A percentile compares a stretch with the other conserved stretches of the same genome.
These are phyloP conservation scores for Candida nemodendra DNA, from an alignment of 805 yeast genomes.

Conservation along the genomic window DNA sequence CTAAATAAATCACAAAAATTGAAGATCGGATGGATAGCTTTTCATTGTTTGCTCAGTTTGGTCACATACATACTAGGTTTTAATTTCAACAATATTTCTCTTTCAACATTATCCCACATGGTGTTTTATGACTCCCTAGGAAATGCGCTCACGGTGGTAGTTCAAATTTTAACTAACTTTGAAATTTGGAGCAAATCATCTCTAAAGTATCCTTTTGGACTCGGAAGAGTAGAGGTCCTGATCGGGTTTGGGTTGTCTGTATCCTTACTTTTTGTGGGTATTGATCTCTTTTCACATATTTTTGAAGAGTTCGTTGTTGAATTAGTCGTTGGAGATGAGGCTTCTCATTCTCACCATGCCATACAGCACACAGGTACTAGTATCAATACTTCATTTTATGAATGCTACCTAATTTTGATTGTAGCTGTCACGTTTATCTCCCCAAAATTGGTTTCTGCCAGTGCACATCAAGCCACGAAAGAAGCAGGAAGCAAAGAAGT, in stretches of 20 bases:
- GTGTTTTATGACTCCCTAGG: slow-evolving; percentile 85
- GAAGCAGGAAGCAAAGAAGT: slow-evolving; percentile 1
- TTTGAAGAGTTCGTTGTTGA: slow-evolving; percentile 66
- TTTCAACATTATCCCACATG: slow-evolving; percentile 81
- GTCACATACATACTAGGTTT: slow-evolving; percentile 61
- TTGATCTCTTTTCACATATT: slow-evolving; percentile 84
- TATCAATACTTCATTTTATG: slow-evolving; percentile 30
- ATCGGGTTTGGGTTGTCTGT: slow-evolving; percentile 85
- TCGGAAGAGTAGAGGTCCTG: slow-evolving; percentile 86
- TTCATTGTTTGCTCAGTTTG: slow-evolving; percentile 56
- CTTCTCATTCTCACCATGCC: slow-evolving; percentile 30
- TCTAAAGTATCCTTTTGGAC: slow-evolving; percentile 84
- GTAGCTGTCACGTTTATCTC: slow-evolving; percentile 35
- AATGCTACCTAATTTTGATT: slow-evolving; percentile 25
- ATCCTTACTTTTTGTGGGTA: slow-evolving; percentile 84
- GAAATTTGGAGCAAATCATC: slow-evolving; percentile 88
- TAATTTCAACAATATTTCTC: slow-evolving; percentile 52
- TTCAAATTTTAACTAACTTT: slow-evolving; percentile 83
- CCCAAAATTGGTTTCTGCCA: slow-evolving; percentile 25
- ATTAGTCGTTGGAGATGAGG: slow-evolving; percentile 33
- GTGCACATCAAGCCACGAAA: slow-evolving; percentile 5
- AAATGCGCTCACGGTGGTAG: slow-evolving; percentile 63
- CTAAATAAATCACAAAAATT: slow-evolving; percentile 56
- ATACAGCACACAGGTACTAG: slow-evolving; percentile 16
- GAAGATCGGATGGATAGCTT: slow-evolving; percentile 55